Evolutionary conservation across 495 filamentous ascomycete species (phyloP), one percentile per base, ranked within the genome.

Genomic region (Penicillium turbatum): DNA sequence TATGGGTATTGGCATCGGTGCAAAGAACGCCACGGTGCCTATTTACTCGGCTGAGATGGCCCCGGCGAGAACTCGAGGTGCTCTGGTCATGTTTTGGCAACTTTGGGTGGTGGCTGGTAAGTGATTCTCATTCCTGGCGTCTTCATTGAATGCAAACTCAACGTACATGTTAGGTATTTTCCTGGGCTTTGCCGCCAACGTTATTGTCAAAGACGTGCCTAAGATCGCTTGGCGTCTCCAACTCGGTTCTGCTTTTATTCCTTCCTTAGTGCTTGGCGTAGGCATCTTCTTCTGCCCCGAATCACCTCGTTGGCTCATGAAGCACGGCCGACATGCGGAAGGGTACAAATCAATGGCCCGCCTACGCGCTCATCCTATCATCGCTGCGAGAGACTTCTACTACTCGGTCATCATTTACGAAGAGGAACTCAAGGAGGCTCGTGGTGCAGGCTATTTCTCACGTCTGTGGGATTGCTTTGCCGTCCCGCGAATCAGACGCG

Each of bases 61-160:
- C 1, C 85, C 85, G 2, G 78, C 81, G 13, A 70, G 72, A 9
- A 81, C 83, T 49, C 82, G 85, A 26, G 85, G 85, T 36, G 81
- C 76, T 30, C 67, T 87, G 13, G 83, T 86, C 43, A 86, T 87
- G 82, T 80, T 76, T 15, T 86, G 83, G 82, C 82, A 86, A 56
- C 61, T 84, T 41, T 77, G 68, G 63, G 65, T 68, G 7, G 63
- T 66, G 5, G 60, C 59, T 5, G 62, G 61, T 64, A 35, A 44
- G 38, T 31, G 17, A 7, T 24, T 16, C 16, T 34, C 7, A 3
- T 32, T 45, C 1, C 17, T 44, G 21, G 21, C 2, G 2, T 24
- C 21, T 24, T 24, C 21, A 4, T 24, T 24, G 21, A 24, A 2
- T 24, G 21, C 21, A 53, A 44, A 74, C 74, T 2, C 81, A 74